Percentiles rank a stretch among this genome's conserved stretches.
Conservation (phyloP, 2,329 filamentous ascomycete species). For the Simplicillium sp. region DNA sequence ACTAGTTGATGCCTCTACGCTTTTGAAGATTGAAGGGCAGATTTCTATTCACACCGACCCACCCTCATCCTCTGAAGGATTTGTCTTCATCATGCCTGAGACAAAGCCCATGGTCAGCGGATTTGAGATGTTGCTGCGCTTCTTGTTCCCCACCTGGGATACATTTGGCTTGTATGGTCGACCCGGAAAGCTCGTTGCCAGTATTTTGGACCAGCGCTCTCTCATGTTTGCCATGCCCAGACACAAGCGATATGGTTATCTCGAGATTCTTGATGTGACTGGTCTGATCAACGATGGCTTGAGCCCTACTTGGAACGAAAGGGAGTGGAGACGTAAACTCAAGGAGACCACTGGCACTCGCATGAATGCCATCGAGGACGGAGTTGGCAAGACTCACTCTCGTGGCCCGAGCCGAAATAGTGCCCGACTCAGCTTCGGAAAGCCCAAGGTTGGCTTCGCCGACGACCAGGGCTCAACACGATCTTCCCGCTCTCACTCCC, state of each 20-base stretch:
- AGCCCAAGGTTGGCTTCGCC: slow-evolving; percentile 44
- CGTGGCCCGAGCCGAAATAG: slow-evolving; percentile 50
- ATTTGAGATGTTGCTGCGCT: slow-evolving; percentile 91
- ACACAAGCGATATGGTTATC: slow-evolving; percentile 76
- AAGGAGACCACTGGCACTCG: slow-evolving; percentile 80
- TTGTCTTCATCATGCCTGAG: slow-evolving; percentile 97
- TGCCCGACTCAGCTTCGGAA: slow-evolving; percentile 31
- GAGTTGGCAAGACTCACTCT: slow-evolving; percentile 27
- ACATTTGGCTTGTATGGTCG: slow-evolving; percentile 87
- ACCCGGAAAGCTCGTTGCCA: slow-evolving; percentile 76
- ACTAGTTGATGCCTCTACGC: slow-evolving; percentile 84
- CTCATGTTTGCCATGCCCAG: slow-evolving; percentile 98
- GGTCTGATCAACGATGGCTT: slow-evolving; percentile 69
- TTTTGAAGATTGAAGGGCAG: slow-evolving; percentile 87
- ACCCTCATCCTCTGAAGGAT: slow-evolving; percentile 75
- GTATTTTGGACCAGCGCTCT: slow-evolving; percentile 75
- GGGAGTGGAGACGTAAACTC: slow-evolving; percentile 80
- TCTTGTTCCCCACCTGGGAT: slow-evolving; percentile 89
- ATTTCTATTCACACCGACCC: slow-evolving; percentile 79
- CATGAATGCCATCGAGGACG: slow-evolving; percentile 57
- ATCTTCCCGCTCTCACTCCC: slow-evolving; percentile 42
- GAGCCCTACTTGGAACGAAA: slow-evolving; percentile 70
- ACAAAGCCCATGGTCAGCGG: slow-evolving; percentile 83
- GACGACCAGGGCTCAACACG: slow-evolving; percentile 41
- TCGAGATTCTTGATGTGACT: slow-evolving; percentile 81